Base-by-base conservation (phyloP, 495 filamentous ascomycete species). In the Talaromyces thailandensis region DNA sequence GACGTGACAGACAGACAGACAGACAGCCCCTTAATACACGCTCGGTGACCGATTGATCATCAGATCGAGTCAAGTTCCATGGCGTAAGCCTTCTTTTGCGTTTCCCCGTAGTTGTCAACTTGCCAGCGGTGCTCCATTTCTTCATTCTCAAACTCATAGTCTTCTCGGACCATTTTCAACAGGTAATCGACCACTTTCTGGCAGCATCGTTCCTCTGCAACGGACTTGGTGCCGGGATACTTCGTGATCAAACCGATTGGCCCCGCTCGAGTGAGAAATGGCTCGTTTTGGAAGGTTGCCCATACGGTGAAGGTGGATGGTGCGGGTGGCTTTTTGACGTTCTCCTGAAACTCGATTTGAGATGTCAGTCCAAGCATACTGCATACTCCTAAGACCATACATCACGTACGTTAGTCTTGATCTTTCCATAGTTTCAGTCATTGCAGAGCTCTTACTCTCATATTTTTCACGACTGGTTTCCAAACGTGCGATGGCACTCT, bases 231-330 rank as follows among this genome's bases (percentile, higher is more conserved):
- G 1, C 56, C 56, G 9, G 29, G 56, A 11, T 64, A 23, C 6
- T 51, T 37, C 0, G 61, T 59, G 1, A 67, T 55, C 21, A 67
- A 28, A 16, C 65, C 64, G 31, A 76, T 65, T 3, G 70, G 66
- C 9, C 76, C 72, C 0, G 71, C 76, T 0, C 74, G 69, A 26
- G 58, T 50, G 5, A 78, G 69, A 57, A 71, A 76, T 2, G 73
- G 74, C 24, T 75, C 61, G 2, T 21, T 32, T 6, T 68, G 61
- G 58, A 76, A 75, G 8, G 60, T 64, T 8, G 69, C 73, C 2
- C 61, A 67, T 3, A 60, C 62, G 4, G 56, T 63, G 58, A 67
- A 70, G 31, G 62, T 51, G 8, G 51, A 32, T 45, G 61, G 35
- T 43, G 18, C 37, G 29, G 43, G 31, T 55, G 21, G 40, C 11